phyloP scores from a whole-genome alignment of 139 green algal genomes.

The Closterium sp. region DNA sequence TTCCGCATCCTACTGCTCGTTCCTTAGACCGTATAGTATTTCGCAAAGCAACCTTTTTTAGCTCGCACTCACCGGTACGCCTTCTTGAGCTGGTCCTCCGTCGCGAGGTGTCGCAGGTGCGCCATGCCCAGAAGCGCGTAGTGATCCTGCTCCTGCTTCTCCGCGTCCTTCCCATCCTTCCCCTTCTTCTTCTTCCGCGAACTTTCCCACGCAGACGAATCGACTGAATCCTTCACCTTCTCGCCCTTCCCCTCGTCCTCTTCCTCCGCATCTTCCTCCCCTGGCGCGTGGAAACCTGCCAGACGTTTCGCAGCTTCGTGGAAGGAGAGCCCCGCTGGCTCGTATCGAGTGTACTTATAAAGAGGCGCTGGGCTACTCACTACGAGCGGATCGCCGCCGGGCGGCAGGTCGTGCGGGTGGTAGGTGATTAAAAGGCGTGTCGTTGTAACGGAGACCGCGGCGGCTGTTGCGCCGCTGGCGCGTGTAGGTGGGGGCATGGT shows the following conservation, averaged over 20 bases:
- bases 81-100: too few relatives aligned
- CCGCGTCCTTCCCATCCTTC: conserved; percentile 42
- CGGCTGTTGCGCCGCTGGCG: background rate
- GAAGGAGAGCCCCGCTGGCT: conserved; percentile 35
- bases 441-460: background rate
- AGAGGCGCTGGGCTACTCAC: background rate
- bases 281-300: background rate
- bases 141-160: conserved; percentile 43
- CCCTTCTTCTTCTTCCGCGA: conserved; percentile 34
- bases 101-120: too few relatives aligned
- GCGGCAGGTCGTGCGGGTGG: background rate
- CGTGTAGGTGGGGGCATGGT: background rate
- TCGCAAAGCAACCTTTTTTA: too few relatives aligned
- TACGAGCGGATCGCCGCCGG: background rate
- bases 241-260: conserved; percentile 1
- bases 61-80: conserved; percentile 23
- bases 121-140: conserved; percentile 48
- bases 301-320: conserved; percentile 29
- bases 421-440: conserved; percentile 2
- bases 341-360: background rate
- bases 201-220: conserved; percentile 20
- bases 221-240: background rate
- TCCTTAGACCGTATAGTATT: too few relatives aligned
- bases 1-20: background rate
- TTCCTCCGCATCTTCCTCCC: conserved; percentile 17